Conservation (phyloP, 495 filamentous ascomycete genomes). For the Aspergillus kassunensis region DNA sequence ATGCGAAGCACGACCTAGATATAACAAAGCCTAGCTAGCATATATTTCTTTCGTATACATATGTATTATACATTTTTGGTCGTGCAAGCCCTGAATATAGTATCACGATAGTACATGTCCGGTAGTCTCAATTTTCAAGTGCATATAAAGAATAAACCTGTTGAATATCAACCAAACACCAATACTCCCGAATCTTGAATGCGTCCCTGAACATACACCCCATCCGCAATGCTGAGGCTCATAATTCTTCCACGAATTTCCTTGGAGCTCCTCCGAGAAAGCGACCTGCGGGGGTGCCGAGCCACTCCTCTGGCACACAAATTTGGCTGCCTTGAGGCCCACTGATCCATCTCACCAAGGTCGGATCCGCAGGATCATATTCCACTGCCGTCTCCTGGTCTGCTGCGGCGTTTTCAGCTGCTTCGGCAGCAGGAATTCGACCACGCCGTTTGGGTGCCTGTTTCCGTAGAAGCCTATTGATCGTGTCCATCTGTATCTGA, state of each 20-base stretch:
- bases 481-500: conserved; percentile 76
- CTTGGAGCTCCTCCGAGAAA: conserved; percentile 47
- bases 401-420: conserved; percentile 41
- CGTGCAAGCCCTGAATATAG: neutral
- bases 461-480: conserved; percentile 94
- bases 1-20: neutral
- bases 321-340: conserved; percentile 62
- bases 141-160: conserved; percentile 1
- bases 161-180: conserved; percentile 10
- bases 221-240: neutral
- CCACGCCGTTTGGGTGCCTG: conserved; percentile 83
- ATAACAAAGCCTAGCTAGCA: neutral
- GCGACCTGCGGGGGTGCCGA: conserved; percentile 62
- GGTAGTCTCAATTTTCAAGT: conserved; percentile 11
- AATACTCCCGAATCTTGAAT: conserved; percentile 27
- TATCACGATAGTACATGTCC: too few relatives aligned
- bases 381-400: conserved; percentile 57
- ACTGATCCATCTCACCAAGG: conserved; percentile 77
- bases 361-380: conserved; percentile 56
- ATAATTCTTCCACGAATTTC: conserved; percentile 48
- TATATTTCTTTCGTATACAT: neutral
- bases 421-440: conserved; percentile 45
- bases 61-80: conserved; percentile 7
- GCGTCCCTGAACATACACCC: conserved; percentile 4
- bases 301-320: conserved; percentile 78